Evolutionary conservation across 2,329 filamentous ascomycete genomes (phyloP), one percentile per base, ranked within the genome.

Genomic region (Tolypocladium cylindrosporum): DNA sequence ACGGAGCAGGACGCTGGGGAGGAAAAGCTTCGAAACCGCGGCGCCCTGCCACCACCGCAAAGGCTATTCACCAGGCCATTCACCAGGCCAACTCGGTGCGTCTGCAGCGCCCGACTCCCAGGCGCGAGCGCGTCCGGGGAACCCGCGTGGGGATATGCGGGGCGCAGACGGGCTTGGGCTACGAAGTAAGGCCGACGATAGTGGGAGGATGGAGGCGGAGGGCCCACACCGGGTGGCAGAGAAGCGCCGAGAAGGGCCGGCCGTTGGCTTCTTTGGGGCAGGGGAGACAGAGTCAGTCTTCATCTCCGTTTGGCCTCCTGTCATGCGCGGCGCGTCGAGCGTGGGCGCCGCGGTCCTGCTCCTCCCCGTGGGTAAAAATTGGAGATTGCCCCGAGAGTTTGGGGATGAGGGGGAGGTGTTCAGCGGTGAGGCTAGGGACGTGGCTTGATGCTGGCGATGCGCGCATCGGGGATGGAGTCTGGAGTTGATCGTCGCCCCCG

Each of bases 181-280:
- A 66, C 69, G 67, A 70, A 61, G 68, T 69, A 70, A 68, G 61
- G 68, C 69, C 68, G 67, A 67, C 54, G 54, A 56, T 57, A 57
- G 56, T 59, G 54, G 55, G 39, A 56, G 50, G 56, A 40, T 42
- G 48, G 53, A 45, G 58, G 57, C 50, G 39, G 52, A 50, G 50
- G 57, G 54, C 31, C 59, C 54, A 60, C 56, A 56, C 54, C 48
- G 56, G 48, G 24, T 58, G 54, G 56, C 56, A 63, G 62, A 71
- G 68, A 71, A 71, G 69, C 69, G 69, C 69, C 69, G 69, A 71
- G 69, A 68, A 71, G 64, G 61, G 69, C 68, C 69, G 69, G 63
- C 48, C 37, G 60, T 54, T 57, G 59, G 55, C 55, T 21, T 16
- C 21, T 39, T 31, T 54, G 61, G 56, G 58, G 43, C 60, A 53